Evolutionary conservation across 2,329 filamentous ascomycete genomes (phyloP), one percentile per base, ranked within the genome.

Genomic region (Neurospora sp.): DNA sequence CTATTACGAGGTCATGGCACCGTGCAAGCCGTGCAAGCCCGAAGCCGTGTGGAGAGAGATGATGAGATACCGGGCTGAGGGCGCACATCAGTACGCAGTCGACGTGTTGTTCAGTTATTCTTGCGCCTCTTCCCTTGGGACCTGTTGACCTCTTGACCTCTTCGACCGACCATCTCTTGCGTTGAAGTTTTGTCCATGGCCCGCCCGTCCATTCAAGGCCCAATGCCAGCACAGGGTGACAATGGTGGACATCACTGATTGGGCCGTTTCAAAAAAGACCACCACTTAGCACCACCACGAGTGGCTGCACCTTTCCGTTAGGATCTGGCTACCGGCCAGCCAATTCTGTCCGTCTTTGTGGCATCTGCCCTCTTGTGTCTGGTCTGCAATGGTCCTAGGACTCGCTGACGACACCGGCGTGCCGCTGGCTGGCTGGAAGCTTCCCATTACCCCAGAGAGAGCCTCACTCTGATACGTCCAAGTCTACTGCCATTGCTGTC

Each of bases 1-100:
- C 52, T 62, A 62, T 70, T 41, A 52, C 69, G 37, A 69, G 68
- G 37, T 28, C 62, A 71, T 71, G 57, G 68, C 70, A 74, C 73
- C 41, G 73, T 74, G 69, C 67, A 69, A 66, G 52, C 52, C 52
- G 52, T 62, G 52, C 52, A 62, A 62, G 52, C 52, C 28, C 52
- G 52, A 62, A 62, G 12, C 6, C 52, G 52, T 36, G 23, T 62
- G 52, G 15, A 10, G 52, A 62, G 52, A 62, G 12, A 33, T 62
- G 52, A 62, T 33, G 52, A 62, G 52, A 62, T 33, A 62, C 52
- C 52, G 52, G 52, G 23, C 23, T 62, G 52, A 62, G 52, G 36
- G 52, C 28, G 52, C 52, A 33, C 52, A 57, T 57, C 23, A 57
- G 12, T 57, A 52, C 6, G 23, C 46, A 28, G 12, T 57, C 52